Evolutionary conservation across 306 rosid species (phyloP).

Genomic region (Crotalaria pallida): DNA sequence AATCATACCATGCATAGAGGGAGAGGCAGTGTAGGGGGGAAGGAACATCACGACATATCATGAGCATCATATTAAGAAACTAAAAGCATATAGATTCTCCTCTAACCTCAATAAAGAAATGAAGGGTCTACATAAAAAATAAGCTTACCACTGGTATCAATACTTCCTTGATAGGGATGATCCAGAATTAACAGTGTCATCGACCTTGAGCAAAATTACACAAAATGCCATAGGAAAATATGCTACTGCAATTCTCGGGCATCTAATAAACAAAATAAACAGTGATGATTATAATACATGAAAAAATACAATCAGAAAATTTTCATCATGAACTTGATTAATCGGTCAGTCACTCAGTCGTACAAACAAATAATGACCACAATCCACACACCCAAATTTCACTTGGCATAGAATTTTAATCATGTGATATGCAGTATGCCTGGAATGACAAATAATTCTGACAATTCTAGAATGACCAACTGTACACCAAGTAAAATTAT

Average conservation of each 20-base stretch:
- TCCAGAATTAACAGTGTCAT: constrained; percentile 46
- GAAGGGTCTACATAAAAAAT: background rate
- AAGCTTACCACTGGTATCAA: constrained; percentile 63
- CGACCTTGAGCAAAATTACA: constrained; percentile 85
- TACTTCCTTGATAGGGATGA: constrained; percentile 61
- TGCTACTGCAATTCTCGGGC: constrained; percentile 79
- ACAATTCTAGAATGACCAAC: background rate
- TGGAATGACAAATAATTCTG: background rate
- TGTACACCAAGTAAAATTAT: background rate
- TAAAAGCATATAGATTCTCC: too few relatives aligned
- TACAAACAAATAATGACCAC: background rate
- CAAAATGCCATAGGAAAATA: constrained; percentile 67
- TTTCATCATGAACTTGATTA: background rate
- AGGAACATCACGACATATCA: background rate
- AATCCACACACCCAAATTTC: background rate
- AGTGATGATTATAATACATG: background rate
- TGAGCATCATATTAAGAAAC: background rate
- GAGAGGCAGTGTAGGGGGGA: background rate
- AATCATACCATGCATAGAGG: background rate
- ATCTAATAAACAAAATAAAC: constrained; percentile 9
- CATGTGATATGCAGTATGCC: background rate
- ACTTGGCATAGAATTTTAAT: background rate
- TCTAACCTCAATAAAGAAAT: too few relatives aligned
- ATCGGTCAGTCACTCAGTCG: background rate
- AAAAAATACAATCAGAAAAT: background rate